Evolutionary conservation across 2,329 filamentous ascomycete genomes (phyloP).

Genomic region (Aspergillus sclerotialis): DNA sequence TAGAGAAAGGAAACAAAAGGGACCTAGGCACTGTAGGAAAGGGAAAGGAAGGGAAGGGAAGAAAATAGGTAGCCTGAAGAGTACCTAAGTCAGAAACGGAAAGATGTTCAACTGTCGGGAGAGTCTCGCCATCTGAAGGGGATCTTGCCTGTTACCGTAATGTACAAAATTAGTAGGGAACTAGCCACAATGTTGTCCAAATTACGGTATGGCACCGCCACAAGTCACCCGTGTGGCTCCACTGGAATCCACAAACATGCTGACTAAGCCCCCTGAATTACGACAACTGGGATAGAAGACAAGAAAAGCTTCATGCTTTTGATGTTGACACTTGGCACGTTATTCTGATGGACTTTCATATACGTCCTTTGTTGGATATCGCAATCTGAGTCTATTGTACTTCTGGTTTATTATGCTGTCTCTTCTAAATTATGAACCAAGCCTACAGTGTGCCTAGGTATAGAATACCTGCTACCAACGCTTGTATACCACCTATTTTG

Average conservation of each 20-base stretch:
- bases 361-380: no score
- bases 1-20: no score
- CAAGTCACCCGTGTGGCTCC: constrained; percentile 1
- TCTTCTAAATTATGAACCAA: neutral
- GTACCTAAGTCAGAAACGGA: constrained; percentile 5
- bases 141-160: neutral
- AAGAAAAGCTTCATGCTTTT: neutral
- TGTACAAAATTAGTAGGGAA: neutral
- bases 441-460: neutral
- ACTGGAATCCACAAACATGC: constrained; percentile 1
- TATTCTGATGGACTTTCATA: no score
- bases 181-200: constrained; percentile 1
- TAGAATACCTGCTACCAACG: neutral
- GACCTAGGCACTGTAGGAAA: no score
- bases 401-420: no score
- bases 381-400: no score
- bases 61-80: constrained; percentile 1
- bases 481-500: neutral
- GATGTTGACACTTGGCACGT: no score
- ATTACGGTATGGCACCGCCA: constrained; percentile 1
- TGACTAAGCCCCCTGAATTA: constrained; percentile 1
- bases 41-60: neutral
- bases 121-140: neutral
- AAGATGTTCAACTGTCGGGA: constrained; percentile 11
- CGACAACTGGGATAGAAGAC: neutral